A percentile compares a stretch with the other conserved stretches of the same genome.
Conservation (phyloP, 176 grass and related monocot species). For the Oryza glumipatula region DNA sequence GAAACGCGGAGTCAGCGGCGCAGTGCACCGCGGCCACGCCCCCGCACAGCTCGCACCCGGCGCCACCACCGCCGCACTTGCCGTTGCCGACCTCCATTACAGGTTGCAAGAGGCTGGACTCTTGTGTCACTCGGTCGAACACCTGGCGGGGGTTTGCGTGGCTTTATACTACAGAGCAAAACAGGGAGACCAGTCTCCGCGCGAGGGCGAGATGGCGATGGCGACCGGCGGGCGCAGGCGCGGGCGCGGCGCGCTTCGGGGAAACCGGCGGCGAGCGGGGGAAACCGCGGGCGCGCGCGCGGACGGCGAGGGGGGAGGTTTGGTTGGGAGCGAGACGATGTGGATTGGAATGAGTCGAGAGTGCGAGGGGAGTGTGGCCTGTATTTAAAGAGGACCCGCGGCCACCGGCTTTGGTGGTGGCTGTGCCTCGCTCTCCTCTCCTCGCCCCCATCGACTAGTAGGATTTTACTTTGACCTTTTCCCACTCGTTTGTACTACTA, state of each 20-base stretch:
- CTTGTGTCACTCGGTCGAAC: neutral
- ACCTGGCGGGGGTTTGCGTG: neutral
- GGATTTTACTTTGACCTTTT: no score
- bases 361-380: conserved; percentile 18
- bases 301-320: neutral
- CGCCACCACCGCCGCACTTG: neutral
- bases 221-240: neutral
- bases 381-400: conserved; percentile 40
- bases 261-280: conserved; percentile 22
- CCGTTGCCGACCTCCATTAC: conserved; percentile 35
- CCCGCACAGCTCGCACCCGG: conserved; percentile 65
- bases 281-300: conserved; percentile 22
- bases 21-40: conserved; percentile 74
- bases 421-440: neutral
- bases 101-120: no score
- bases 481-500: no score
- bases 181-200: neutral
- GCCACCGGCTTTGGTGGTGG: neutral
- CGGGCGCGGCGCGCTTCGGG: neutral
- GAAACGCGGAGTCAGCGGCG: conserved; percentile 76
- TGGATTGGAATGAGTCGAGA: neutral
- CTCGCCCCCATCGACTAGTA: no score
- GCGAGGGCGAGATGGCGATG: neutral
- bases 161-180: neutral
- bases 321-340: neutral